Conservation (phyloP, 2,329 filamentous ascomycete species). For the Aspergillus viridinutans region DNA sequence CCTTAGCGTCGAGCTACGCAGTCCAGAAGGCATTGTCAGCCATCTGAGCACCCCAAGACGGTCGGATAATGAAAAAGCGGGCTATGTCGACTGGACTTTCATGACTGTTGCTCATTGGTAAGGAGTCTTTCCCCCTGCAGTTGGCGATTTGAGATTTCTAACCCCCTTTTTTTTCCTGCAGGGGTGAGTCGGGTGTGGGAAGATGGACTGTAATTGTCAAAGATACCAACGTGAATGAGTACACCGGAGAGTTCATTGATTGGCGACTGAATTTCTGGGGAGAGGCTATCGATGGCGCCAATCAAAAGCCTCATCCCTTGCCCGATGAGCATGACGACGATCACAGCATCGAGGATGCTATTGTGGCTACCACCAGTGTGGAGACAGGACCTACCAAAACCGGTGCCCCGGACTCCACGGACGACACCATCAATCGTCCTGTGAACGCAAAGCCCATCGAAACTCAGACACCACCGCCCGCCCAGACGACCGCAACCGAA, state of each 20-base stretch:
- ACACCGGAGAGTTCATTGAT: constrained; percentile 75
- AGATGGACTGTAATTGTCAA: constrained; percentile 90
- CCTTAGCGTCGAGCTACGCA: constrained; percentile 84
- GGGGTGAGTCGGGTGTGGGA: constrained; percentile 83
- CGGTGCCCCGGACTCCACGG: constrained; percentile 44
- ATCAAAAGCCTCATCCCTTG: constrained; percentile 72
- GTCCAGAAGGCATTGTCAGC: constrained; percentile 75
- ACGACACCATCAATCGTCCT: constrained; percentile 63
- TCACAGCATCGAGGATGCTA: constrained; percentile 65
- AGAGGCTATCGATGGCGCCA: constrained; percentile 71
- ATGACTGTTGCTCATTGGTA: constrained; percentile 98
- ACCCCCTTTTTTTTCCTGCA: constrained; percentile 39
- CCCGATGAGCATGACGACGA: constrained; percentile 79
- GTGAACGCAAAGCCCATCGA: constrained; percentile 55
- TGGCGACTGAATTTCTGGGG: constrained; percentile 96
- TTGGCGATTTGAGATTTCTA: constrained; percentile 7
- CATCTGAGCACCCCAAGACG: constrained; percentile 74
- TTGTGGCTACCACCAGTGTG: constrained; percentile 62
- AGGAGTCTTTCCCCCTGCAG: constrained; percentile 28
- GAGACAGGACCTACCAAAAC: constrained; percentile 46
- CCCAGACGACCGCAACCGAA: constrained; percentile 18
- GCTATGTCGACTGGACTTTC: constrained; percentile 96
- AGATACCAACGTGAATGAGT: constrained; percentile 72
- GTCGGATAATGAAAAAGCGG: constrained; percentile 60
- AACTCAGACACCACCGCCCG: constrained; percentile 20